These are phyloP conservation scores for Exserohilum rostratum DNA, from an alignment of 2,329 filamentous ascomycete species.

Conservation along the genomic window DNA sequence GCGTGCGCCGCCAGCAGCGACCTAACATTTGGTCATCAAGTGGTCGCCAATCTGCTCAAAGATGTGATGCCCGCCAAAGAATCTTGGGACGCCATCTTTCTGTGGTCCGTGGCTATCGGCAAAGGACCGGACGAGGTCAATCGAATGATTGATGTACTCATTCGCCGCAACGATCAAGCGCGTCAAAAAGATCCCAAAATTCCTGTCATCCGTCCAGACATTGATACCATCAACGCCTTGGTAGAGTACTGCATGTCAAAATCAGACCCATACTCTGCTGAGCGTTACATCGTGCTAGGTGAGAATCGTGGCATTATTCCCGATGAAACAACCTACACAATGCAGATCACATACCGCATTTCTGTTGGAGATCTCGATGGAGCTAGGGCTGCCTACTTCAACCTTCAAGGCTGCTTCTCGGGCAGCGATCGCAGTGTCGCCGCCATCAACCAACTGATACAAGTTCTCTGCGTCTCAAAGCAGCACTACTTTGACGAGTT, in stretches of 20 bases:
- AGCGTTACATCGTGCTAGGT: slow-evolving; percentile 73
- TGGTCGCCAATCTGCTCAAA: slow-evolving; percentile 46
- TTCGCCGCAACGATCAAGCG: slow-evolving; percentile 56
- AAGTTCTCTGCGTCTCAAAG: slow-evolving; percentile 66
- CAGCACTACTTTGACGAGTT: slow-evolving; percentile 73
- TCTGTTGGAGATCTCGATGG: slow-evolving; percentile 73
- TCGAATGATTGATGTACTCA: slow-evolving; percentile 73
- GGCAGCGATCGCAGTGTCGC: slow-evolving; percentile 65
- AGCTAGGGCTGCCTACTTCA: slow-evolving; percentile 69
- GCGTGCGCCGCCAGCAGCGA: slow-evolving; percentile 57
- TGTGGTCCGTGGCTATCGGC: slow-evolving; percentile 75
- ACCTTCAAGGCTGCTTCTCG: slow-evolving; percentile 63
- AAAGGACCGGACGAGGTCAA: slow-evolving; percentile 74
- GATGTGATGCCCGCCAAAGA: slow-evolving; percentile 50
- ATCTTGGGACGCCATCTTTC: slow-evolving; percentile 74
- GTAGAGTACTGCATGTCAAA: slow-evolving; percentile 74
- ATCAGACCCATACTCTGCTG: slow-evolving; percentile 72
- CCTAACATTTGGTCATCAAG: slow-evolving; percentile 51
- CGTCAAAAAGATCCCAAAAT: slow-evolving; percentile 38
- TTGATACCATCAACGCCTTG: slow-evolving; percentile 76
- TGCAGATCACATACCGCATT: slow-evolving; percentile 80
- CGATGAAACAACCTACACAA: slow-evolving; percentile 71
- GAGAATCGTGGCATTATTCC: slow-evolving; percentile 68
- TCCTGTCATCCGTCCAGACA: slow-evolving; percentile 61
- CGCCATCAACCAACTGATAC: slow-evolving; percentile 73